Evolutionary conservation across 805 yeast species (phyloP).

Genomic region (Candida vartiovaarae): DNA sequence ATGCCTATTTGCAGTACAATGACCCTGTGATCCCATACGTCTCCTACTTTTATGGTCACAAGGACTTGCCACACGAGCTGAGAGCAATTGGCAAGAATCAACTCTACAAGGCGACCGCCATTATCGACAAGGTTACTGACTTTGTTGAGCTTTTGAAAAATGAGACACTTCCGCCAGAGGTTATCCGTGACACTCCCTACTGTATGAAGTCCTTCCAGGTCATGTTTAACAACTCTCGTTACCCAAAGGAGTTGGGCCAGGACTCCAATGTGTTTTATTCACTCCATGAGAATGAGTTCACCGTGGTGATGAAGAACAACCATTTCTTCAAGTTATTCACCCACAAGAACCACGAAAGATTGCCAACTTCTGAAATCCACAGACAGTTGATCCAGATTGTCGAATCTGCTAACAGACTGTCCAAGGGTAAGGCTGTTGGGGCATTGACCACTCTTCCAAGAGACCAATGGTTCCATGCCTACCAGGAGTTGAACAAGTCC

Average conservation of each 20-base stretch:
- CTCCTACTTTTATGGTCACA: constrained; percentile 83
- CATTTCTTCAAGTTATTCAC: constrained; percentile 73
- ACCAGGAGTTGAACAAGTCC: constrained; percentile 47
- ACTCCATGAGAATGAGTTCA: constrained; percentile 48
- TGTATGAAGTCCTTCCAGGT: constrained; percentile 90
- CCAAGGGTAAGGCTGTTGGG: constrained; percentile 45
- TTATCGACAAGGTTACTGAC: constrained; percentile 58
- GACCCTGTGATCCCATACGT: constrained; percentile 96
- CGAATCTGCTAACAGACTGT: constrained; percentile 24
- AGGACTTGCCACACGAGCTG: constrained; percentile 41
- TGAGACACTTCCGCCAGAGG: constrained; percentile 76
- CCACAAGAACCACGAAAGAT: constrained; percentile 37
- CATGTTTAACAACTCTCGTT: constrained; percentile 86
- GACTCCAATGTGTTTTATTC: constrained; percentile 56
- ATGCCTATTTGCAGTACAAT: constrained; percentile 82
- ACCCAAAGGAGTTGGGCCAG: constrained; percentile 53
- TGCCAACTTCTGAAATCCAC: constrained; percentile 43
- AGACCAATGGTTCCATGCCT: constrained; percentile 66
- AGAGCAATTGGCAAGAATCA: constrained; percentile 52
- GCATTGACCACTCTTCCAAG: constrained; percentile 78
- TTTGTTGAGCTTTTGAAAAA: constrained; percentile 61
- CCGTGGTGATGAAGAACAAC: constrained; percentile 67
- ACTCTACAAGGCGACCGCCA: constrained; percentile 66
- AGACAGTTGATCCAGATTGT: constrained; percentile 53
- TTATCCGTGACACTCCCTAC: constrained; percentile 68